phyloP scores from a whole-genome alignment of 257 asterid species.

The Lycium barbarum region DNA sequence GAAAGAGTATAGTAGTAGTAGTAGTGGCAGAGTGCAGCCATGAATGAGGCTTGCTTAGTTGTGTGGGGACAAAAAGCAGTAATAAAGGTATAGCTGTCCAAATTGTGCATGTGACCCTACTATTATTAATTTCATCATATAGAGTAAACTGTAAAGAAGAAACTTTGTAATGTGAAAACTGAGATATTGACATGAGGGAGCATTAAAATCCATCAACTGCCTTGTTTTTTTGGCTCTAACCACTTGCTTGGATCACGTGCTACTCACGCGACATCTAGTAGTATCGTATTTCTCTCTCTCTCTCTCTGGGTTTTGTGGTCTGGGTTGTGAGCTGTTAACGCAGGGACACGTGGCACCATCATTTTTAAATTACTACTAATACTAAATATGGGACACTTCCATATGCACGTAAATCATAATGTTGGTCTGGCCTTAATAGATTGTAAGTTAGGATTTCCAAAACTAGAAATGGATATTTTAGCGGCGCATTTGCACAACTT shows the following conservation, averaged over 20 bases:
- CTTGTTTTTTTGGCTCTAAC: not conserved
- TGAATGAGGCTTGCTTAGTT: slow-evolving; percentile 16
- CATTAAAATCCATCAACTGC: slow-evolving; percentile 17
- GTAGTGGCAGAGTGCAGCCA: slow-evolving; percentile 9
- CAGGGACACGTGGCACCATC: not conserved
- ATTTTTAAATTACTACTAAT: not conserved
- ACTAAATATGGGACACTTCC: not conserved
- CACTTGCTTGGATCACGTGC: slow-evolving; percentile 45
- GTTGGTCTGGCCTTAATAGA: not conserved
- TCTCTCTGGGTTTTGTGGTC: not conserved
- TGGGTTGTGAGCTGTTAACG: not conserved
- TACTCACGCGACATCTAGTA: slow-evolving; percentile 46
- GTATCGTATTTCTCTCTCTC: not conserved
- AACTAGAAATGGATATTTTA: too few relatives aligned
- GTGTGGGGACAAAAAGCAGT: slow-evolving; percentile 23
- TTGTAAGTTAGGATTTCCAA: too few relatives aligned
- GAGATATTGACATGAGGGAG: not conserved
- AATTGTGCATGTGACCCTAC: not conserved
- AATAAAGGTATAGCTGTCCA: not conserved
- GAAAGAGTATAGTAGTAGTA: not conserved
- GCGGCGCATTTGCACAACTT: too few relatives aligned
- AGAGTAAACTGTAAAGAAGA: not conserved
- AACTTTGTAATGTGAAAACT: not conserved
- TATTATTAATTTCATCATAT: not conserved
- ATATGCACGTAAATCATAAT: too few relatives aligned